These are phyloP conservation scores for Amanita inopinata DNA, from an alignment of 768 basidiomycete genomes.

Conservation along the genomic window DNA sequence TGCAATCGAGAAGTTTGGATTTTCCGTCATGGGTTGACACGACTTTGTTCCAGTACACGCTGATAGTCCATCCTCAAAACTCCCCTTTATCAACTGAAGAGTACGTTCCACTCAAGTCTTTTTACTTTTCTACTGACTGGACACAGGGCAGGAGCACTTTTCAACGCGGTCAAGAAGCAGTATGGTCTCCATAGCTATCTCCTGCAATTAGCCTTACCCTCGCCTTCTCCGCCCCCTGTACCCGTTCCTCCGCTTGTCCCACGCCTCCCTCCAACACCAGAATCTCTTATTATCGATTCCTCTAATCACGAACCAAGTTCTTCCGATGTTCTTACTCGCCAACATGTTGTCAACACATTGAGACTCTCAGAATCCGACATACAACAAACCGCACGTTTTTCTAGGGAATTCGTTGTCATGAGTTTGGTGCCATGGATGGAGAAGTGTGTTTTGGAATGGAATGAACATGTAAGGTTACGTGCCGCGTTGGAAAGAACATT, in stretches of 20 bases:
- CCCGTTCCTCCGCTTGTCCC: constrained; percentile 58
- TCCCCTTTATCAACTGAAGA: constrained; percentile 72
- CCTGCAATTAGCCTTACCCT: constrained; percentile 52
- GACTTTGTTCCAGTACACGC: constrained; percentile 57
- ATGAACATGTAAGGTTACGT: constrained; percentile 63
- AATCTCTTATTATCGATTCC: constrained; percentile 13
- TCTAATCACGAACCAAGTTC: constrained; percentile 14
- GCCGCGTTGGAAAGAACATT: neutral
- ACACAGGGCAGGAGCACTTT: constrained; percentile 62
- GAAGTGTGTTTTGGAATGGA: constrained; percentile 87
- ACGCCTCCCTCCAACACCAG: constrained; percentile 36
- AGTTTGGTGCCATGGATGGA: constrained; percentile 97
- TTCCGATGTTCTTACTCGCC: constrained; percentile 16
- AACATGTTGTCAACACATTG: constrained; percentile 31
- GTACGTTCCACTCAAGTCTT: constrained; percentile 35
- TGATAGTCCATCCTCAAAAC: constrained; percentile 66
- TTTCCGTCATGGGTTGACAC: constrained; percentile 79
- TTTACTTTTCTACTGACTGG: constrained; percentile 6
- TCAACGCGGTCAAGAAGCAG: constrained; percentile 84
- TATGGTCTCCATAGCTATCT: constrained; percentile 72
- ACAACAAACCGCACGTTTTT: constrained; percentile 62
- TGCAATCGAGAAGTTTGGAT: constrained; percentile 58
- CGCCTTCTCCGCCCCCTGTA: constrained; percentile 54
- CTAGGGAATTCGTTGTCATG: constrained; percentile 83
- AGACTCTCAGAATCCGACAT: constrained; percentile 65